Base-by-base conservation (phyloP, 202 grass and related monocot species). In the Dendrocalamus latiflorus region DNA sequence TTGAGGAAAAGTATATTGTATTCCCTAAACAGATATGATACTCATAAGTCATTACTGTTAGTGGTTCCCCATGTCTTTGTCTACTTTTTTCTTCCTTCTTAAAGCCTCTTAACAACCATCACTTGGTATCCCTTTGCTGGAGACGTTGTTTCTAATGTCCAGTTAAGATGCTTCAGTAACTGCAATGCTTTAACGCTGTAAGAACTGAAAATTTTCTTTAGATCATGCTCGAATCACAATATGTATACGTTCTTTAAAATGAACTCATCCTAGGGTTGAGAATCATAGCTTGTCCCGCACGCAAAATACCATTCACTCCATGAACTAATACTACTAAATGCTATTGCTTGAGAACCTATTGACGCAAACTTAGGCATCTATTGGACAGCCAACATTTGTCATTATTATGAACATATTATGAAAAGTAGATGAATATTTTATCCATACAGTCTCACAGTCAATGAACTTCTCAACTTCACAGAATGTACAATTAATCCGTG, bases 321-420 rank as follows among this genome's bases (percentile, higher is more conserved):
- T 36, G 11, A 54, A 44, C 9, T 53, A 42, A 68, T 61, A 47
- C 57, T 57, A 22, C 13, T 17, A 58, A 38, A 68, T 72, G 5
- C 18, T 16, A 59, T 45, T 72, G 15, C 18, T 62, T 80, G 24
- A 70, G 41, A 89, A 81, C 26, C 39, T 24, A 59, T 14, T 3
- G 11, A 68, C 3, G 55, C 54, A 50, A 34, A 43, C 14, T 51
- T 18, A 53, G 21, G 38, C 44, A 60, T 18, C 17, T 66, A 67
- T 54, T 14, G 11, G 15, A 62, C 7, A 45, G 30, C 18, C 72
- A 66, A 28, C 14, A 77, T 65, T 45, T 44, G 15, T 49, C 51
- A 71, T 48, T 65, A 20, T 26, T 62, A 80, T 25, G 59, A 89
- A 56, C 36, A 72, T 65, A 89, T 3, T 63, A 65, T 25, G 58